These are phyloP conservation scores for Ceratobasidium sp. DNA, from an alignment of 1,284 basidiomycete species.

Conservation along the genomic window DNA sequence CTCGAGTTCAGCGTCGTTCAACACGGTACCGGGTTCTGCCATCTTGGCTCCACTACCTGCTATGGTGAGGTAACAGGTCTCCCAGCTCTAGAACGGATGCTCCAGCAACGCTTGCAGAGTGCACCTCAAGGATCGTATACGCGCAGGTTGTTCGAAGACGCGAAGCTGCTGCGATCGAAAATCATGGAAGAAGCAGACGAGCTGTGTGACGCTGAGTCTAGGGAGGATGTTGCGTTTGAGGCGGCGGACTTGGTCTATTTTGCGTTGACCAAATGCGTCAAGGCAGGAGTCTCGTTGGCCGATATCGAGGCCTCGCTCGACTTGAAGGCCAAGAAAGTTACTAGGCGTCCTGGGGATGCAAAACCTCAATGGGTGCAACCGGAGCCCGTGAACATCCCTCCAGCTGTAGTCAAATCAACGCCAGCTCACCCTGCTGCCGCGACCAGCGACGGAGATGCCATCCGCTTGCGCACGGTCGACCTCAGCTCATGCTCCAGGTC, in stretches of 20 bases:
- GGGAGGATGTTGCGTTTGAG: conserved; percentile 93
- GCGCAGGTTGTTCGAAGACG: conserved; percentile 85
- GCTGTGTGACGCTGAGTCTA: conserved; percentile 83
- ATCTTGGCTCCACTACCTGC: conserved; percentile 86
- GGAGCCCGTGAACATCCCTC: conserved; percentile 54
- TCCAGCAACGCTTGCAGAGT: conserved; percentile 75
- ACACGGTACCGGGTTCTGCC: conserved; percentile 93
- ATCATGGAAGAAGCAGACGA: conserved; percentile 99
- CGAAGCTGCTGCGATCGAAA: conserved; percentile 86
- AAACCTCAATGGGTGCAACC: conserved; percentile 81
- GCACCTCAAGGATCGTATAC: conserved; percentile 96
- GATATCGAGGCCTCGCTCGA: conserved; percentile 91
- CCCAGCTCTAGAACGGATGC: conserved; percentile 82
- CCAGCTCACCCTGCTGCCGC: conserved; percentile 53
- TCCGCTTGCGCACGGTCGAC: conserved; percentile 80
- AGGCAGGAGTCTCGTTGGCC: conserved; percentile 82
- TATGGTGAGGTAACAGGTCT: conserved; percentile 85
- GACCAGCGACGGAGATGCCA: conserved; percentile 53
- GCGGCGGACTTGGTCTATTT: conserved; percentile 98
- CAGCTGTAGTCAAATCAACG: conserved; percentile 49
- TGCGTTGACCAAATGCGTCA: conserved; percentile 86
- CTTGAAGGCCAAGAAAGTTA: conserved; percentile 87
- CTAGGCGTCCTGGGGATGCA: conserved; percentile 90
- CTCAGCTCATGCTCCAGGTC: conserved; percentile 65
- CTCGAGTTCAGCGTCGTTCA: conserved; percentile 94